These are phyloP conservation scores for sunflower (Helianthus annuus) DNA, from an alignment of 129 eudicot genomes.

Conservation along the genomic window DNA sequence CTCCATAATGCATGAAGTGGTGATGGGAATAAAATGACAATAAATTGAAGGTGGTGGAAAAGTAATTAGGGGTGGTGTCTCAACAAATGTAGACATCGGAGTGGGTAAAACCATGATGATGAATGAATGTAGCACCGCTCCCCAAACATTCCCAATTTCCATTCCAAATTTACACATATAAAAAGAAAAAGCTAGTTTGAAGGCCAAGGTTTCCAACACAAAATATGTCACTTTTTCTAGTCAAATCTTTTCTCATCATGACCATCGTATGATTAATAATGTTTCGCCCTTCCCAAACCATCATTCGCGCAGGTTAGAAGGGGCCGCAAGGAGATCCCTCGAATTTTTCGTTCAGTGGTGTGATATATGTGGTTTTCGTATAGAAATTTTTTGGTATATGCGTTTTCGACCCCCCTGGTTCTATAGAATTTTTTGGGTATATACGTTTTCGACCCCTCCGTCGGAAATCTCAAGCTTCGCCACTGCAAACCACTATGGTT, in stretches of 20 bases:
- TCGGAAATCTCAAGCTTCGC: too few relatives aligned
- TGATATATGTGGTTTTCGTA: too few relatives aligned
- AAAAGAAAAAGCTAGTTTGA: background rate
- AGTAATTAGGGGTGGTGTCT: conserved; percentile 33
- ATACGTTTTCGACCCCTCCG: too few relatives aligned
- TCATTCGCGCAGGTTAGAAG: too few relatives aligned
- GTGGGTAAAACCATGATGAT: conserved; percentile 39
- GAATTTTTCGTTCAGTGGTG: too few relatives aligned
- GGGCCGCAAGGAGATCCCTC: too few relatives aligned
- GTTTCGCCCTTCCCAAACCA: too few relatives aligned
- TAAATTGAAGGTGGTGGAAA: conserved; percentile 29
- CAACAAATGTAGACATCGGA: conserved; percentile 27
- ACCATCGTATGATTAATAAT: background rate
- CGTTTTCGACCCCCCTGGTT: too few relatives aligned
- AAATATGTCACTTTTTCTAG: conserved; percentile 14
- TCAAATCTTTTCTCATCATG: conserved; percentile 15
- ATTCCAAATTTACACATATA: conserved; percentile 6
- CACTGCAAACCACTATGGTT: too few relatives aligned
- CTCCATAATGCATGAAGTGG: background rate
- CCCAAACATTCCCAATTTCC: conserved; percentile 31
- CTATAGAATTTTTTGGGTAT: too few relatives aligned
- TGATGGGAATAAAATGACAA: background rate
- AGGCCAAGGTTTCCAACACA: conserved; percentile 5
- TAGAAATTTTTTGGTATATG: too few relatives aligned
- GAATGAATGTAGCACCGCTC: conserved; percentile 28